These are phyloP conservation scores for Scalesia atractyloides DNA, from an alignment of 129 eudicot genomes.

Conservation along the genomic window DNA sequence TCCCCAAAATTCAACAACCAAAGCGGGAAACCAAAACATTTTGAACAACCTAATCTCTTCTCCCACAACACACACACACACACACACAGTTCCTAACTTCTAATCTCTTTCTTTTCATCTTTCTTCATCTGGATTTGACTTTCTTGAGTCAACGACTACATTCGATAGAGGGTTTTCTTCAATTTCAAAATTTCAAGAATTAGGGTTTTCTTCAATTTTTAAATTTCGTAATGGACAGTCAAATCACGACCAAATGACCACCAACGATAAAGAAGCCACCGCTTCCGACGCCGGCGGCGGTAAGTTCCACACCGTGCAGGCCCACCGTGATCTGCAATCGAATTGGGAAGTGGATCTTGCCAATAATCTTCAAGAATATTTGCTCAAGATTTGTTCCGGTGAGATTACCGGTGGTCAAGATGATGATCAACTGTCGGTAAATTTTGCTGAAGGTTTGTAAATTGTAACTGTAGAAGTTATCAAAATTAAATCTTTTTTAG, in stretches of 20 bases:
- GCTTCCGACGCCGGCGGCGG: conserved; percentile 44
- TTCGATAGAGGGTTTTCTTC: neutral
- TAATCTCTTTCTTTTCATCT: conserved; percentile 19
- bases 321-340: conserved; percentile 78
- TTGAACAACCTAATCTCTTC: conserved; percentile 24
- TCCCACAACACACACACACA: conserved; percentile 6
- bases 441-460: conserved; percentile 85
- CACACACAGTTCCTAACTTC: conserved; percentile 4
- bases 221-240: conserved; percentile 26
- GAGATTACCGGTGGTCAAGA: conserved; percentile 55
- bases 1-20: conserved; percentile 12
- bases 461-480: neutral
- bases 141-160: neutral
- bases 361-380: conserved; percentile 76
- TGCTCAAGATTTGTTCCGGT: conserved; percentile 91
- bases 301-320: conserved; percentile 62
- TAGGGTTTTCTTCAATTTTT: conserved; percentile 29
- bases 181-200: conserved; percentile 3
- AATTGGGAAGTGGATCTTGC: conserved; percentile 96
- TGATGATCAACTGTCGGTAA: conserved; percentile 48
- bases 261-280: conserved; percentile 42
- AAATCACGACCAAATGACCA: conserved; percentile 42
- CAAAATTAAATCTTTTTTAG: conserved; percentile 6
- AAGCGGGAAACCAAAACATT: conserved; percentile 46
- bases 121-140: neutral